Conservation (phyloP, 2,329 filamentous ascomycete genomes). For the Colletotrichum endophyticum region DNA sequence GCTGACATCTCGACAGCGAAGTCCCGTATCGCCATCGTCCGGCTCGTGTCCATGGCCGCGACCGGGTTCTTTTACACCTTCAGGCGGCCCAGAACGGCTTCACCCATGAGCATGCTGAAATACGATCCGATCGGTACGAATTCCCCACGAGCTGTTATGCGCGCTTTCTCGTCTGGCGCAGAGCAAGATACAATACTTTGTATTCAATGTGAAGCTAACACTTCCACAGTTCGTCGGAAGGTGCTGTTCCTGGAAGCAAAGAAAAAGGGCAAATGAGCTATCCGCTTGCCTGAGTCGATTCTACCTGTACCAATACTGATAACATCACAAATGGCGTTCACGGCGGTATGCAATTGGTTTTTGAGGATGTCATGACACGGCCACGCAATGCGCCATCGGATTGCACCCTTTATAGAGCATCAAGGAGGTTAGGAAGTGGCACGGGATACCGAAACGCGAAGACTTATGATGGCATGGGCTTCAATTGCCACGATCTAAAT, state of each 20-base stretch:
- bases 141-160: neutral
- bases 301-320: slow-evolving; percentile 22
- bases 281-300: neutral
- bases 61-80: slow-evolving; percentile 97
- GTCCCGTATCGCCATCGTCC: slow-evolving; percentile 90
- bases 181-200: no score
- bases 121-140: slow-evolving; percentile 90
- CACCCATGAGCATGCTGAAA: slow-evolving; percentile 96
- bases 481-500: neutral
- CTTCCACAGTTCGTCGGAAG: slow-evolving; percentile 79
- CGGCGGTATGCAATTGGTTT: slow-evolving; percentile 14
- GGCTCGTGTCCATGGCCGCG: slow-evolving; percentile 97
- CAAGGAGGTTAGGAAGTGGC: neutral
- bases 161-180: neutral
- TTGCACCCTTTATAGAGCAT: neutral
- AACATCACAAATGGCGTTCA: slow-evolving; percentile 22
- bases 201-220: neutral
- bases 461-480: neutral
- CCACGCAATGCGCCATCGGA: neutral
- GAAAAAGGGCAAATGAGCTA: slow-evolving; percentile 68
- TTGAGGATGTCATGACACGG: slow-evolving; percentile 1
- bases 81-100: slow-evolving; percentile 77
- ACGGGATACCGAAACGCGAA: neutral
- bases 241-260: slow-evolving; percentile 96
- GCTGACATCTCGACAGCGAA: slow-evolving; percentile 64